Conservation (phyloP, 192 early-diverging fungal species). For the Dimargaris xerosporica region DNA sequence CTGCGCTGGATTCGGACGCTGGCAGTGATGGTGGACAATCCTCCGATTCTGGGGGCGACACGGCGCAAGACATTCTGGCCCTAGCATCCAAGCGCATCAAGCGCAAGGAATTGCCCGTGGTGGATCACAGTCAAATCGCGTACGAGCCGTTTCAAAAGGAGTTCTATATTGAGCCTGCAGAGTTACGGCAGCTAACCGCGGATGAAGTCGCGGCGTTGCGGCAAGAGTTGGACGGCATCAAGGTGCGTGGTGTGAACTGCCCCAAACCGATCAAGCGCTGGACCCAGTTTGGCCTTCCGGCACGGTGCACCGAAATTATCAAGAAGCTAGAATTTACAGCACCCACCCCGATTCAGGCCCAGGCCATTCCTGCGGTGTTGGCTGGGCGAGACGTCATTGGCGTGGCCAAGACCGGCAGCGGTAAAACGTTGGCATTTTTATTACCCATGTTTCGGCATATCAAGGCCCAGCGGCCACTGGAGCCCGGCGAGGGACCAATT, state of each 20-base stretch:
- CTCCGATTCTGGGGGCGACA: slow-evolving; percentile 22
- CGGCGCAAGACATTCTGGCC: slow-evolving; percentile 22
- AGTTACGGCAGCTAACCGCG: slow-evolving; percentile 59
- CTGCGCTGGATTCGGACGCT: slow-evolving; percentile 9
- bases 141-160: slow-evolving; percentile 84
- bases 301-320: slow-evolving; percentile 60
- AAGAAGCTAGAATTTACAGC: slow-evolving; percentile 66
- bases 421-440: slow-evolving; percentile 92
- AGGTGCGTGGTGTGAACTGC: slow-evolving; percentile 76
- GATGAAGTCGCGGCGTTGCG: slow-evolving; percentile 77
- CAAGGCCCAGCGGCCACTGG: slow-evolving; percentile 85
- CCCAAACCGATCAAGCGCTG: slow-evolving; percentile 90
- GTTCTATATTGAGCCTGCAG: slow-evolving; percentile 92
- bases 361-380: slow-evolving; percentile 98
- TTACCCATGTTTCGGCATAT: slow-evolving; percentile 97
- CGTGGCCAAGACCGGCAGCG: slow-evolving; percentile 73
- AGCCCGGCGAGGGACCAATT: slow-evolving; percentile 91
- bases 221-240: slow-evolving; percentile 79
- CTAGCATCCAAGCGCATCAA: slow-evolving; percentile 73
- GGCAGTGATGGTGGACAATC: slow-evolving; percentile 12
- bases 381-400: slow-evolving; percentile 88
- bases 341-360: slow-evolving; percentile 90
- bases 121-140: slow-evolving; percentile 70
- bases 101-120: slow-evolving; percentile 75
- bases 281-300: slow-evolving; percentile 91